Percentiles rank a stretch among this genome's conserved stretches.
phyloP scores from a whole-genome alignment of 163 green algal species.

The Chlorella variabilis region DNA sequence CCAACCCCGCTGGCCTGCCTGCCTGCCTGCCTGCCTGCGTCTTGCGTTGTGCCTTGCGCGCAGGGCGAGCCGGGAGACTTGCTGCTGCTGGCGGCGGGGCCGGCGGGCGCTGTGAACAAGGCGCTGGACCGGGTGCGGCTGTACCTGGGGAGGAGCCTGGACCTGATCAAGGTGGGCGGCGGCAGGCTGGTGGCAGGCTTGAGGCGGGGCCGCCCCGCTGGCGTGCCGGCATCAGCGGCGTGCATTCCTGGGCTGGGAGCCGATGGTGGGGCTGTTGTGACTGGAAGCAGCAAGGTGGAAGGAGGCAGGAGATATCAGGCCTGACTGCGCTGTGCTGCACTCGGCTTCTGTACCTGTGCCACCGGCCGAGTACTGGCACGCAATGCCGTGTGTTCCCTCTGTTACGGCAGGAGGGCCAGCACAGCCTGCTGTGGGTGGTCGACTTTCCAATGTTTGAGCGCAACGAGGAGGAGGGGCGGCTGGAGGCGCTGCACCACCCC shows the following conservation, averaged over 20 bases:
- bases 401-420: conserved; percentile 34
- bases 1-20: no score
- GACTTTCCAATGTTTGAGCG: conserved; percentile 99
- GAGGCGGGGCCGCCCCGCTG: no score
- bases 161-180: conserved; percentile 50
- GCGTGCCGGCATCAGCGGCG: no score
- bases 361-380: no score
- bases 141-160: conserved; percentile 72
- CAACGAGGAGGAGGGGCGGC: conserved; percentile 79
- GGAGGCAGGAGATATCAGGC: neutral
- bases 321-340: neutral
- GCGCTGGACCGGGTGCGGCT: conserved; percentile 87
- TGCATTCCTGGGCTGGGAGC: neutral
- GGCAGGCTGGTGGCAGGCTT: neutral
- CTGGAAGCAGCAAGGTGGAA: neutral
- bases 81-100: conserved; percentile 87
- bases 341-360: no score
- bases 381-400: no score
- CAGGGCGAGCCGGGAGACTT: conserved; percentile 81
- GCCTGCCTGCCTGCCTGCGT: neutral
- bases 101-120: conserved; percentile 63
- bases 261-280: neutral
- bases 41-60: neutral
- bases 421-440: conserved; percentile 94
- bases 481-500: conserved; percentile 95